Evolutionary conservation across 768 basidiomycete species (phyloP), one percentile per base, ranked within the genome.

Genomic region (Nevesoporus exiguus): DNA sequence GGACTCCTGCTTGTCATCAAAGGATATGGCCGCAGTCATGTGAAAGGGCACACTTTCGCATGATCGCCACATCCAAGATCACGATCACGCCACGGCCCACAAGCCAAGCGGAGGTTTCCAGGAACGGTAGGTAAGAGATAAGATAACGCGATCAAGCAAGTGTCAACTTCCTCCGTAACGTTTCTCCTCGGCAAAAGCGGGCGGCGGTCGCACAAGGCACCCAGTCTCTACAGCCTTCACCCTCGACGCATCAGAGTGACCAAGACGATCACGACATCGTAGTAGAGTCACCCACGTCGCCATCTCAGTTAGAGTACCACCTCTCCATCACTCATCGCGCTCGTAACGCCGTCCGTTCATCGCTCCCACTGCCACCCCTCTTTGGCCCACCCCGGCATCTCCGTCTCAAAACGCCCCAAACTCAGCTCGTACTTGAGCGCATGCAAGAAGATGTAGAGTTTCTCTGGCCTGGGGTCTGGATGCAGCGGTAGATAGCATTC

Each of bases 371-470:
- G 72, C 81, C 82, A 92, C 17, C 82, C 85, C 62, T 86, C 79
- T 30, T 72, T 75, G 24, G 93, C 88, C 97, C 97, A 99, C 48
- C 84, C 80, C 0, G 97, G 97, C 81, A 92, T 83, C 56, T 83
- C 86, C 41, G 90, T 91, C 71, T 89, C 84, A 61, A 90, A 96
- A 25, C 79, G 73, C n/a, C 93, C 93, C 41, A 93, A 74, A 57
- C 82, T 84, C 13, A 87, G 87, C 46, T 85, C 89, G 71, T 94
- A 98, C 61, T 81, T 80, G 65, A 90, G 70, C 25, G 97, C 95
- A 64, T 99, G 97, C 65, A 99, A 73, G 73, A 95, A 99, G 60
- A 99, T 98, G 72, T 93, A 98, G 52, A 98, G 75, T 56, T 84
- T 84, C 68, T 94, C 92, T 2, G 95, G 94, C 64, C 82, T 84